These are phyloP conservation scores for Mortierella sp. DNA, from an alignment of 371 early-diverging fungal species.

Conservation along the genomic window DNA sequence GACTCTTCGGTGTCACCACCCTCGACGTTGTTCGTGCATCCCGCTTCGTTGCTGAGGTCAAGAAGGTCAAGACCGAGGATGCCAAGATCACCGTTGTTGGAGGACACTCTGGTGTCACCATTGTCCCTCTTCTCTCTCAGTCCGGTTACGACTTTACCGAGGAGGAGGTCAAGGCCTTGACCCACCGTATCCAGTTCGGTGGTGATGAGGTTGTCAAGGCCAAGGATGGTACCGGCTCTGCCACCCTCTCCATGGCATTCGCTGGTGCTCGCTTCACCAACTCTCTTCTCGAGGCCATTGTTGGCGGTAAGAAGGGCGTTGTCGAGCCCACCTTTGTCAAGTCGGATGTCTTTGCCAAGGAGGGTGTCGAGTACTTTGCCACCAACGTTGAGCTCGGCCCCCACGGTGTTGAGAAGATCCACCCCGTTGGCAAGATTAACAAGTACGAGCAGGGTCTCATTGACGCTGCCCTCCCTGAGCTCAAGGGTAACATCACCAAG, in stretches of 20 bases:
- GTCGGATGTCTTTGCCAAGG: conserved; percentile 77
- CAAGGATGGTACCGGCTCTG: conserved; percentile 98
- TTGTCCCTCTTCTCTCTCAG: conserved; percentile 95
- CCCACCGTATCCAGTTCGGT: conserved; percentile 98
- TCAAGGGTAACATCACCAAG: conserved; percentile 94
- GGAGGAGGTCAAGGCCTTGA: conserved; percentile 92
- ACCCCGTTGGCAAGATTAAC: conserved; percentile 87
- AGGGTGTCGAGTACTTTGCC: conserved; percentile 94
- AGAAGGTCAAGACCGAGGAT: conserved; percentile 78
- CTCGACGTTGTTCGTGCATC: conserved; percentile 98
- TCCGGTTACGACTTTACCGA: conserved; percentile 85
- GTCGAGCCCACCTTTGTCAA: conserved; percentile 95
- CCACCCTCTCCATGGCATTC: conserved; percentile 98
- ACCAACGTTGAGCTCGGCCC: conserved; percentile 95
- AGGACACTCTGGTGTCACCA: conserved; percentile 99
- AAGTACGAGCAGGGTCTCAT: conserved; percentile 93
- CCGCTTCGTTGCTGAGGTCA: conserved; percentile 92
- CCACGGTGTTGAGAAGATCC: conserved; percentile 93
- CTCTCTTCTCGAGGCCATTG: conserved; percentile 90
- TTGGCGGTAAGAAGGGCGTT: conserved; percentile 87
- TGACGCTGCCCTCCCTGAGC: conserved; percentile 87
- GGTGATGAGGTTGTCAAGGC: conserved; percentile 99
- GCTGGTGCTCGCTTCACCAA: conserved; percentile 97
- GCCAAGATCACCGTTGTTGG: conserved; percentile 94
- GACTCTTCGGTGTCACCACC: conserved; percentile 98